Evolutionary conservation across 371 early-diverging fungal genomes (phyloP), one percentile per base, ranked within the genome.

Genomic region (Basidiobolus meristosporus): DNA sequence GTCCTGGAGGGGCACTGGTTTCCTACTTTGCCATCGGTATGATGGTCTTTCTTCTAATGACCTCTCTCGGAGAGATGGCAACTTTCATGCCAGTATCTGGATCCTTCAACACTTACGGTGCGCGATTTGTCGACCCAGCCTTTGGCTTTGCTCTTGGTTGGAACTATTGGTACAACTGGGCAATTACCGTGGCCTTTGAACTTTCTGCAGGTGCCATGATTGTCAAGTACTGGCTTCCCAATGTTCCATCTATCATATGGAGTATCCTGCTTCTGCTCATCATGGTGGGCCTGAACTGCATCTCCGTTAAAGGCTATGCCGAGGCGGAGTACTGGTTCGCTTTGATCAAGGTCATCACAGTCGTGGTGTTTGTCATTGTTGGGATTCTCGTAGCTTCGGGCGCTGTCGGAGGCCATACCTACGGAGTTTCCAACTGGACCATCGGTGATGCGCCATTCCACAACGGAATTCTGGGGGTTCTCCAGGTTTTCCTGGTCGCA

Each of bases 41-140:
- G 3, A 74, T 85, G 77, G 82, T 90, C 1, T 87, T 69, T 49
- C 79, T 77, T 45, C 73, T 84, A 45, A 71, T 80, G 63, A 74
- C 77, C 26, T 76, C 73, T 34, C 60, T 90, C 30, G 88, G 85
- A 39, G 89, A 87, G 55, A 82, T 90, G 82, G 68, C 83, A 12
- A 76, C 89, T 0, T 70, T 66, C 41, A 59, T 86, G 16, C 87
- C 90, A 10, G 73, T 83, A 2, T 65, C 85, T 2, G 90, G 86
- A 14, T 73, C 82, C 19, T 84, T 90, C 67, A 82, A 81, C 46
- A 72, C 73, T 23, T 83, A 80, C 54, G 86, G 77, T 3, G 65
- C 72, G 23, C 66, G 85, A 17, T 88, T 85, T 45, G 63, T 85
- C 43, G 88, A 86, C 51, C 82, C 81, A 4, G 74, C 85, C n/a